These are phyloP conservation scores for Linnemannia hyalina DNA, from an alignment of 192 early-diverging fungal genomes.

Conservation along the genomic window DNA sequence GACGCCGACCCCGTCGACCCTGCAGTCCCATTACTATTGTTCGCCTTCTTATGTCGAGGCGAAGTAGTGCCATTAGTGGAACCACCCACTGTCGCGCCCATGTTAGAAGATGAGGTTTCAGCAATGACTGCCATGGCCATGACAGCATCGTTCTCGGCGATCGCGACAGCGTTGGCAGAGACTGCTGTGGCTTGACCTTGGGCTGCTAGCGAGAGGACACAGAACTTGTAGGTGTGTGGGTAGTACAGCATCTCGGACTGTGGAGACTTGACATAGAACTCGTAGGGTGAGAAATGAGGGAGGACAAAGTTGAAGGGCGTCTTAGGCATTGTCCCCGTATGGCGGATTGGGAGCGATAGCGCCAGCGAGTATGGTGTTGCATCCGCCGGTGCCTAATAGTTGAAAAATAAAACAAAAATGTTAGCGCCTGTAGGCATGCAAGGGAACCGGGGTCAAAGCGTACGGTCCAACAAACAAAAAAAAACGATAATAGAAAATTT, in stretches of 20 bases:
- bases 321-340: conserved; percentile 32
- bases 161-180: conserved; percentile 19
- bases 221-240: conserved; percentile 62
- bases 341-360: conserved; percentile 49
- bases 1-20: conserved; percentile 9
- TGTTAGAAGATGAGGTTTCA: not conserved
- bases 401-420: not conserved
- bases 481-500: no score
- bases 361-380: conserved; percentile 57
- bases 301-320: conserved; percentile 62
- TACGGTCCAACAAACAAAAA: not conserved
- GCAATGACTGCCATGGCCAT: no score
- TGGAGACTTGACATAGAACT: conserved; percentile 65
- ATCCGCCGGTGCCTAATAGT: conserved; percentile 26
- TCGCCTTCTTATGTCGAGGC: not conserved
- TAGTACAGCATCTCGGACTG: conserved; percentile 61
- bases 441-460: not conserved
- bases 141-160: conserved; percentile 16
- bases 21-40: not conserved
- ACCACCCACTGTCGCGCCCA: no score
- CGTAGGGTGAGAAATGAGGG: conserved; percentile 52
- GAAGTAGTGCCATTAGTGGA: not conserved
- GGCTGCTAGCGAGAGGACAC: conserved; percentile 44
- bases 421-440: not conserved
- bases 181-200: conserved; percentile 30